Percentiles rank a stretch among this genome's conserved stretches.
Evolutionary conservation across 2,329 filamentous ascomycete genomes (phyloP).

Genomic region (Fusarium devonianum): DNA sequence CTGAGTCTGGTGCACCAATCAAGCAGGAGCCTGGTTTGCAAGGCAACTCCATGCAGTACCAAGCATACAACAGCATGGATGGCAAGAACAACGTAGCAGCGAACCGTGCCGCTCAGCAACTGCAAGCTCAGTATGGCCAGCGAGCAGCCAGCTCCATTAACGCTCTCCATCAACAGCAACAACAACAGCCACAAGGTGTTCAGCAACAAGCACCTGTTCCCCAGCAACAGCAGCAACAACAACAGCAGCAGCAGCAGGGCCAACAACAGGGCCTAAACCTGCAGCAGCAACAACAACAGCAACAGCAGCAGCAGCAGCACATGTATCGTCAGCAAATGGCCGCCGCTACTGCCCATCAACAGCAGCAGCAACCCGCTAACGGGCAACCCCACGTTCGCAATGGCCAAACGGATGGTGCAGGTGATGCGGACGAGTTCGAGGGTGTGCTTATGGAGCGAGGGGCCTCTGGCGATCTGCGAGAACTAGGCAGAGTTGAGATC

Average conservation of each 20-base stretch:
- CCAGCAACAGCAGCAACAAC: slow-evolving; percentile 39
- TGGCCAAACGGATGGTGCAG: slow-evolving; percentile 77
- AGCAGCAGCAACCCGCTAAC: slow-evolving; percentile 48
- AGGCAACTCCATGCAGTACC: slow-evolving; percentile 45
- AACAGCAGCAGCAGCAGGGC: slow-evolving; percentile 38
- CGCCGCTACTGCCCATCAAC: slow-evolving; percentile 38
- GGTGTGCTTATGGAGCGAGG: slow-evolving; percentile 67
- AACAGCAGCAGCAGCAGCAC: slow-evolving; percentile 45
- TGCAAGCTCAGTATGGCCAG: slow-evolving; percentile 67
- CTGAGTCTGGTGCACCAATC: slow-evolving; percentile 54
- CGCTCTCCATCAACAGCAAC: slow-evolving; percentile 59
- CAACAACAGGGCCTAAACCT: slow-evolving; percentile 24
- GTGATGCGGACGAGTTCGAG: slow-evolving; percentile 64
- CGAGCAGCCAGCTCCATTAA: slow-evolving; percentile 72
- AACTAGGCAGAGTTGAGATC: slow-evolving; percentile 68
- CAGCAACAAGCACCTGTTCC: slow-evolving; percentile 27
- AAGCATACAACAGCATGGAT: slow-evolving; percentile 45
- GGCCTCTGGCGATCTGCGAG: slow-evolving; percentile 60
- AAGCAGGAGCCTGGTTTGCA: slow-evolving; percentile 54
- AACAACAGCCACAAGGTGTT: slow-evolving; percentile 9
- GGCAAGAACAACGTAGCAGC: slow-evolving; percentile 54
- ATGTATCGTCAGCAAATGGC: slow-evolving; percentile 44
- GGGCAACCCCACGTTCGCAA: slow-evolving; percentile 45
- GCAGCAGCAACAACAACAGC: slow-evolving; percentile 44
- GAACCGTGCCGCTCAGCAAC: slow-evolving; percentile 62